Evolutionary conservation across 2,329 filamentous ascomycete species (phyloP).

Genomic region (Amphichorda felina): DNA sequence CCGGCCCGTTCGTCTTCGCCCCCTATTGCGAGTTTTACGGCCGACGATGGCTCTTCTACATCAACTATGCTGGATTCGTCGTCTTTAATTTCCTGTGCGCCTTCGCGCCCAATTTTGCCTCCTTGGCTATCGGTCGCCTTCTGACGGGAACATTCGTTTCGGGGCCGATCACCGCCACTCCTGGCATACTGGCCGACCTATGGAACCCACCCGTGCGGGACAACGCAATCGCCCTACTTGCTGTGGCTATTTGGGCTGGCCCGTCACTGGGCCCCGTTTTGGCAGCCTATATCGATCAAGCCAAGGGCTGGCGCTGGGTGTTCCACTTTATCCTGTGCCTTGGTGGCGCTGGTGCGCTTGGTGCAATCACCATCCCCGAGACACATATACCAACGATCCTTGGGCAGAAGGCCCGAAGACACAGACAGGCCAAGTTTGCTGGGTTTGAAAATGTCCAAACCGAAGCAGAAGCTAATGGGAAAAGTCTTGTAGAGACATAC

Average conservation of each 20-base stretch:
- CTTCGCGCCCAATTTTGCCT: slow-evolving; percentile 40
- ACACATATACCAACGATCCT: slow-evolving; percentile 40
- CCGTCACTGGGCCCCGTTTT: slow-evolving; percentile 41
- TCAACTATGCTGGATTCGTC: slow-evolving; percentile 34
- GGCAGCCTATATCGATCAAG: slow-evolving; percentile 43
- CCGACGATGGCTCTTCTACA: slow-evolving; percentile 38
- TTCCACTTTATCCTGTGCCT: slow-evolving; percentile 36
- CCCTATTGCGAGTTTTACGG: slow-evolving; percentile 47
- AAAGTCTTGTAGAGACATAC: slow-evolving; percentile 29
- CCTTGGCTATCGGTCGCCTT: slow-evolving; percentile 41
- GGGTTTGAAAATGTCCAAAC: slow-evolving; percentile 40
- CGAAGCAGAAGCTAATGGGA: slow-evolving; percentile 27
- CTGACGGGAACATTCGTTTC: slow-evolving; percentile 42
- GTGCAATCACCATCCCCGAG: slow-evolving; percentile 48
- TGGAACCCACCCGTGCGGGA: slow-evolving; percentile 39
- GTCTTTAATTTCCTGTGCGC: slow-evolving; percentile 41
- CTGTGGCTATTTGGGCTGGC: slow-evolving; percentile 39
- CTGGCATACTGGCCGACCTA: slow-evolving; percentile 40
- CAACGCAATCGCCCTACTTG: slow-evolving; percentile 41
- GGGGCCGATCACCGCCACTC: slow-evolving; percentile 34
- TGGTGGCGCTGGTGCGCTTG: slow-evolving; percentile 20
- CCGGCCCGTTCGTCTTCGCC: slow-evolving; percentile 46
- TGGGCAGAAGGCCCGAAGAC: slow-evolving; percentile 37
- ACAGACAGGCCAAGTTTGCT: slow-evolving; percentile 32
- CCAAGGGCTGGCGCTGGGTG: slow-evolving; percentile 40